Base-by-base conservation (phyloP, 2,329 filamentous ascomycete species). In the Didymella pinodella region DNA sequence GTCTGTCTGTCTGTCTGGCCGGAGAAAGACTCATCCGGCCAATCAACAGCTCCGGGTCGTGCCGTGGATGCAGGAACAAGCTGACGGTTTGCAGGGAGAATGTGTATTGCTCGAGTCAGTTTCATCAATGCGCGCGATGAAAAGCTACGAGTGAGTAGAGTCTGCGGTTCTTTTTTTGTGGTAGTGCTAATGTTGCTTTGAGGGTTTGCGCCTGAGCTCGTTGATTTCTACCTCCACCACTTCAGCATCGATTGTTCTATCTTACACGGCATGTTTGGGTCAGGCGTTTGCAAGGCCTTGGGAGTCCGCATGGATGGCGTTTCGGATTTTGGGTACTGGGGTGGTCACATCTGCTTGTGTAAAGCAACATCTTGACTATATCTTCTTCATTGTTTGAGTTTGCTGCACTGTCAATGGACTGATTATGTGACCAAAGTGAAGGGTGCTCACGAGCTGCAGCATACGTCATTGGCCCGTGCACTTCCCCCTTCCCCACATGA, bases 31-130 rank as follows among this genome's bases (percentile, higher is more conserved):
- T 61, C n/a, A 44, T 34, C 54, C 54, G 22, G 46, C 40, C 34
- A 34, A 47, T 47, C 44, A 43, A 22, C 22, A 22, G 22, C 22
- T 22, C 22, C 22, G 22, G 22, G 22, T 22, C 22, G 22, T 22
- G 22, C 22, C 22, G 22, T 22, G 22, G 8, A 11, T 28, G 10
- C 12, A 32, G 32, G 25, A 38, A 31, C 1, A 7, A 29, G 46
- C 65, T 69, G 26, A 69, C 10, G 2, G 1, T 0, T 10, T 18
- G 12, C 20, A 72, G 71, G 58, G 69, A 70, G 48, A 73, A 65
- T 52, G 66, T 63, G 45, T 70, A 72, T 52, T 72, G 69, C 62
- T 63, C 61, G 8, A 65, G 67, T 43, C 69, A 68, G 38, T 70
- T 66, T 49, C 61, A 70, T 18, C 69, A 70, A 25, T 71, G 68